Conservation (phyloP, 139 green algal species). For the Chloropicon primus region DNA sequence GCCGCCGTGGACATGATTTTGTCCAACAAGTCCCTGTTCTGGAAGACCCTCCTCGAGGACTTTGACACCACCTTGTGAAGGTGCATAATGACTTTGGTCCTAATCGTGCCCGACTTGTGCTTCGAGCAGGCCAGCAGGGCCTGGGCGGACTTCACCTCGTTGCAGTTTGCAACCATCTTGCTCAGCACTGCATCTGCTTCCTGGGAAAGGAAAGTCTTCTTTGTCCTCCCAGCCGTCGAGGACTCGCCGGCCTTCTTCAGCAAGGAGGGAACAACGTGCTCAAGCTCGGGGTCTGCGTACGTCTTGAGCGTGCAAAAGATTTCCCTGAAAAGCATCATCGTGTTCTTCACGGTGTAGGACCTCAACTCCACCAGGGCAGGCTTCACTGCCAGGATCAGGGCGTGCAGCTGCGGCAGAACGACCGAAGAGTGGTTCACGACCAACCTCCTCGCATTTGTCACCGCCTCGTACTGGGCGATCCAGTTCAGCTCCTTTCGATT, state of each 20-base stretch:
- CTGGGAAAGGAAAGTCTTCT: conserved; percentile 40
- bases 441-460: conserved; percentile 43
- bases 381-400: conserved; percentile 38
- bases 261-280: conserved; percentile 57
- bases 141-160: conserved; percentile 6
- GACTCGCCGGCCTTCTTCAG: conserved; percentile 39
- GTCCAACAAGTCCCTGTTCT: not conserved
- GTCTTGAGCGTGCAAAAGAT: conserved; percentile 32
- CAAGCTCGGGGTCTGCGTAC: conserved; percentile 48
- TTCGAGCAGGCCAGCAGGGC: conserved; percentile 29
- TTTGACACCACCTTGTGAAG: not conserved
- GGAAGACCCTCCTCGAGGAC: not conserved
- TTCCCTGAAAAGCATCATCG: conserved; percentile 56
- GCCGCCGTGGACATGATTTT: not conserved
- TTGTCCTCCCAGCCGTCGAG: conserved; percentile 54
- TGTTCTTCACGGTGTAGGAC: conserved; percentile 40
- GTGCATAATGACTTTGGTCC: not conserved
- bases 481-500: conserved; percentile 70
- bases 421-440: conserved; percentile 42
- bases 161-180: conserved; percentile 31
- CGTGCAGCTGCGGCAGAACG: conserved; percentile 28
- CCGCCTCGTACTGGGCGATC: conserved; percentile 55
- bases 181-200: conserved; percentile 51
- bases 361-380: conserved; percentile 53
- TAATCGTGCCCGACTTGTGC: conserved; percentile 22